Base-by-base conservation (phyloP, 805 yeast species). In the Candida fluviatilis region DNA sequence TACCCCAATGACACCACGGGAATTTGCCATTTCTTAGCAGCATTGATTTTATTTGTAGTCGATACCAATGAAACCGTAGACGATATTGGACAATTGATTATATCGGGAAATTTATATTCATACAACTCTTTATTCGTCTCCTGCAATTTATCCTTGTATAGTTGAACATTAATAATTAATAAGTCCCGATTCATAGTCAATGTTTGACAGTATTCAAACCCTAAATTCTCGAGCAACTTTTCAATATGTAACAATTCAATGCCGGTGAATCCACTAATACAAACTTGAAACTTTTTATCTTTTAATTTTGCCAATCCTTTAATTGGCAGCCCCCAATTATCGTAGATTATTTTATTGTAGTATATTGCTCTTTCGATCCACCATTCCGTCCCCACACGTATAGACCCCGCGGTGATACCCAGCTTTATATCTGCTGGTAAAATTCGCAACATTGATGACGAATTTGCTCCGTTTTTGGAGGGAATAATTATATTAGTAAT, bases 241-340 rank as follows among this genome's bases (percentile, higher is more conserved):
- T 75, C 77, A 10, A 84, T 53, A 58, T 87, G 95, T 30, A 84
- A 60, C 13, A 78, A 60, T 57, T 87, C 95, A 18, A 84, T 78
- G 0, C 95, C 95, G 15, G 79, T 71, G 55, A 82, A 87, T 3
- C 95, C 95, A 3, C 87, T 75, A 2, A 83, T 67, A 43, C 83
- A 70, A 3, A 83, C 63, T 35, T 52, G 52, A 43, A 55, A 60
- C 30, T 48, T 47, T 15, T 38, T 48, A 3, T 39, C 44, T 40
- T 59, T 52, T 13, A 26, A 26, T 25, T 46, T 44, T 11, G 53
- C 47, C 8, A 62, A 43, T 4, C 70, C 67, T 39, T 31, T 58
- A 35, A 75, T 64, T 2, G 85, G 86, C 37, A 53, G 52, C 3
- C 83, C 74, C 95, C 95, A 86, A 12, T 63, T 55, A 52, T 83